phyloP scores from a whole-genome alignment of 495 filamentous ascomycete species.

The Mycothermus thermophilus region DNA sequence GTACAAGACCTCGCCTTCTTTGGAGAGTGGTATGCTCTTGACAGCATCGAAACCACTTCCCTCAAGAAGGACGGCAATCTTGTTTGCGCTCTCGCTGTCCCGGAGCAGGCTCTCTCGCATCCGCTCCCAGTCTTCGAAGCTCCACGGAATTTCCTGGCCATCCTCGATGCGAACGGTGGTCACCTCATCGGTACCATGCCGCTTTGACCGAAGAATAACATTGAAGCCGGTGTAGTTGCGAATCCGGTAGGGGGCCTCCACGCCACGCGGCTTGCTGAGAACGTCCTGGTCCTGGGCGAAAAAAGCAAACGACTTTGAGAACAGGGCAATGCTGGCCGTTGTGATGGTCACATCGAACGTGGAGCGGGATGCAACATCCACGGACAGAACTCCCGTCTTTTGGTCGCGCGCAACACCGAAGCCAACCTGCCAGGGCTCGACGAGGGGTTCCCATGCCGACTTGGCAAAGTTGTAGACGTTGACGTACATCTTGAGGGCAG shows the following conservation, averaged over 20 bases:
- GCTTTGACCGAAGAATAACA: constrained; percentile 66
- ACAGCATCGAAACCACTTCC: constrained; percentile 87
- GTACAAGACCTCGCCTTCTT: constrained; percentile 88
- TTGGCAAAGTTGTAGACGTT: constrained; percentile 99
- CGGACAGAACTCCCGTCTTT: constrained; percentile 58
- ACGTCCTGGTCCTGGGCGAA: constrained; percentile 83
- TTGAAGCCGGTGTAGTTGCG: constrained; percentile 93
- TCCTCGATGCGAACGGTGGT: constrained; percentile 70
- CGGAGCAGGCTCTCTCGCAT: constrained; percentile 83
- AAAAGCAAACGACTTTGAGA: constrained; percentile 85
- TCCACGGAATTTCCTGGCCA: constrained; percentile 86
- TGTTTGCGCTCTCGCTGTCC: constrained; percentile 55
- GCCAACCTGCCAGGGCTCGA: constrained; percentile 92
- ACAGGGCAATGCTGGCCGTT: constrained; percentile 82
- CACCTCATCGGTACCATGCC: constrained; percentile 39
- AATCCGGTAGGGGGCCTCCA: constrained; percentile 84
- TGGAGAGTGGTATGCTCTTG: constrained; percentile 72
- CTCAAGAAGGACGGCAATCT: constrained; percentile 73
- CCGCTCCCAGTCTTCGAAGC: constrained; percentile 88
- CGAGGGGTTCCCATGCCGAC: constrained; percentile 91
- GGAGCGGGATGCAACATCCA: constrained; percentile 78
- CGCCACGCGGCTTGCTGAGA: constrained; percentile 79
- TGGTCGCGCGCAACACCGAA: constrained; percentile 74
- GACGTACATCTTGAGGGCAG: constrained; percentile 77
- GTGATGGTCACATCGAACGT: constrained; percentile 85